Percentiles rank a stretch among this genome's conserved stretches.
Evolutionary conservation across 305 asterid genomes (phyloP).

Genomic region (Lippia alba): DNA sequence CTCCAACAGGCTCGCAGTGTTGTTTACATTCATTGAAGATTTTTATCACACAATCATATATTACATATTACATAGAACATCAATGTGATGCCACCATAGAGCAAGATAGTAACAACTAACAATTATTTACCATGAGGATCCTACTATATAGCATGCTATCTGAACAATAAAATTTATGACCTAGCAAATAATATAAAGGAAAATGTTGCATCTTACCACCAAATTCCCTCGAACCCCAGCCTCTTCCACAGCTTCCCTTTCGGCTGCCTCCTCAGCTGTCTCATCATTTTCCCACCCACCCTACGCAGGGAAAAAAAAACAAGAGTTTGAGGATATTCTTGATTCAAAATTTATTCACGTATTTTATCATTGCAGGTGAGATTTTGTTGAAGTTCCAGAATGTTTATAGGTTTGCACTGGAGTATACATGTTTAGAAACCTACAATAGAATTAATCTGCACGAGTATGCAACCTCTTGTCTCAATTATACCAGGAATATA

Average conservation of each 20-base stretch:
- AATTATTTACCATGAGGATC: conserved; percentile 1
- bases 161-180: conserved; percentile 19
- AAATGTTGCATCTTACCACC: conserved; percentile 51
- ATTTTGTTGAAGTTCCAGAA: neutral
- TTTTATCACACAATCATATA: neutral
- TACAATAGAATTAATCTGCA: neutral
- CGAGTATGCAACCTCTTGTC: conserved; percentile 13
- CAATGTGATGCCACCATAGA: conserved; percentile 5
- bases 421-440: neutral
- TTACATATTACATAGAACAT: neutral
- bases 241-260: conserved; percentile 89
- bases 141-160: neutral
- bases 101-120: neutral
- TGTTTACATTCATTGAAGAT: conserved; percentile 1
- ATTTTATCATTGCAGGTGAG: neutral
- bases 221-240: conserved; percentile 90
- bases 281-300: conserved; percentile 99
- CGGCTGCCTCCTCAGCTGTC: conserved; percentile 86
- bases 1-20: conserved; percentile 15
- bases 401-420: conserved; percentile 4
- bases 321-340: conserved; percentile 25
- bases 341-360: conserved; percentile 16
- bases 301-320: conserved; percentile 40
- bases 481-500: neutral
- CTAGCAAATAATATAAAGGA: conserved; percentile 2